Percentiles rank a stretch among this genome's conserved stretches.
These are phyloP conservation scores for Beauveria asiatica DNA, from an alignment of 2,329 filamentous ascomycete species.

Conservation along the genomic window DNA sequence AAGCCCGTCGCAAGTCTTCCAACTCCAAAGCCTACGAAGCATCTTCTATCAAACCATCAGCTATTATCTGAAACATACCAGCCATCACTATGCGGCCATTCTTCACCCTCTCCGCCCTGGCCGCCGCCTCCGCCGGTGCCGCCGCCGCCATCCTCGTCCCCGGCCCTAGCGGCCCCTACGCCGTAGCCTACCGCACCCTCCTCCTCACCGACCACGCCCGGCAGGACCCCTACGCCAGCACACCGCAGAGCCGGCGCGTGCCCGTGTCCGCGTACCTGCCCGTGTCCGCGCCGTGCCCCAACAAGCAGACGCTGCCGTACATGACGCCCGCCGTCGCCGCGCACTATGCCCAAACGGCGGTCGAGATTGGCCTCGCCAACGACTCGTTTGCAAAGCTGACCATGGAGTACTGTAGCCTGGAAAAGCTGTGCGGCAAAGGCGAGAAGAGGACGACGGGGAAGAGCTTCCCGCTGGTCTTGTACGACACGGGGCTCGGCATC, in stretches of 20 bases:
- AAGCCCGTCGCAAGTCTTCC: background rate
- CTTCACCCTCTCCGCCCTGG: constrained; percentile 13
- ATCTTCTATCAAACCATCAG: background rate
- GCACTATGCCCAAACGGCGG: constrained; percentile 20
- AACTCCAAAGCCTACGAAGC: background rate
- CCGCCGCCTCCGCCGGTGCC: constrained; percentile 11
- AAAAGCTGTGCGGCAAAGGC: background rate
- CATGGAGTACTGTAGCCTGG: constrained; percentile 20
- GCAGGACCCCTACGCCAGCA: constrained; percentile 22
- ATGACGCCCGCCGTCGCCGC: constrained; percentile 26
- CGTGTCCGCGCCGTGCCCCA: constrained; percentile 14
- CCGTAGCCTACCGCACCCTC: constrained; percentile 19
- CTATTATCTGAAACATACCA: background rate
- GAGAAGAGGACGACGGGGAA: background rate
- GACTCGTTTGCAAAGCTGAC: constrained; percentile 21
- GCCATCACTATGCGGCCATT: constrained; percentile 15
- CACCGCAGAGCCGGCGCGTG: constrained; percentile 19
- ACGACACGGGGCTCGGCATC: constrained; percentile 33
- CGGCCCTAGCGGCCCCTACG: constrained; percentile 22
- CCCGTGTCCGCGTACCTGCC: constrained; percentile 9
- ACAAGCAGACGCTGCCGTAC: constrained; percentile 18
- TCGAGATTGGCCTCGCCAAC: constrained; percentile 21
- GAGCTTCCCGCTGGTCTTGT: constrained; percentile 25
- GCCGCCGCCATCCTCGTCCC: constrained; percentile 20
- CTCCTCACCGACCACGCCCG: constrained; percentile 23